Evolutionary conservation across 164 flowering plant species (phyloP).

Genomic region (Vitis cinerea): DNA sequence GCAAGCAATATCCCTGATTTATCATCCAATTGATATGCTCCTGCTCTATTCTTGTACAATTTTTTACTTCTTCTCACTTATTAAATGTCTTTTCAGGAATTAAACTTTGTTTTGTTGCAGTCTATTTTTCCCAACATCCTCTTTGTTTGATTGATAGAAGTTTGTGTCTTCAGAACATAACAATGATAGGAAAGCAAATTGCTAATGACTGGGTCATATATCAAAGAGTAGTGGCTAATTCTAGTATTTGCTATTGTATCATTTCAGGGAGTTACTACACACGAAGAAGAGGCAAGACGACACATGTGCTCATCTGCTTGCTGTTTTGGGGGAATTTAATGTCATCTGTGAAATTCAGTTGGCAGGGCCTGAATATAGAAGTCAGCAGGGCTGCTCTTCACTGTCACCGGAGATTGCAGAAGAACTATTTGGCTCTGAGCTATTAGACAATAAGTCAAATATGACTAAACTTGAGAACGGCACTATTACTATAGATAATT

Average conservation of each 20-base stretch:
- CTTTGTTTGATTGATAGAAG: too few relatives aligned
- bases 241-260: background rate
- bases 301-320: conserved; percentile 23
- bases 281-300: conserved; percentile 34
- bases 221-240: background rate
- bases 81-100: too few relatives aligned
- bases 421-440: conserved; percentile 28
- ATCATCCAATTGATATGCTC: too few relatives aligned
- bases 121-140: too few relatives aligned
- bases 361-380: conserved; percentile 42
- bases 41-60: too few relatives aligned
- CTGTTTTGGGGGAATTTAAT: conserved; percentile 26
- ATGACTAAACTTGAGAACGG: conserved; percentile 21
- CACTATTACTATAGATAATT: conserved; percentile 36
- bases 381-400: conserved; percentile 26
- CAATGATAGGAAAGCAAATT: background rate
- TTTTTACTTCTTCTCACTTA: too few relatives aligned
- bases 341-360: conserved; percentile 37
- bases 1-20: too few relatives aligned
- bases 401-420: conserved; percentile 34
- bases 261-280: conserved; percentile 35
- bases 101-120: too few relatives aligned
- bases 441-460: conserved; percentile 15
- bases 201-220: background rate
- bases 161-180: too few relatives aligned